Conservation (phyloP, 768 basidiomycete species). For the Trametes cingulata region DNA sequence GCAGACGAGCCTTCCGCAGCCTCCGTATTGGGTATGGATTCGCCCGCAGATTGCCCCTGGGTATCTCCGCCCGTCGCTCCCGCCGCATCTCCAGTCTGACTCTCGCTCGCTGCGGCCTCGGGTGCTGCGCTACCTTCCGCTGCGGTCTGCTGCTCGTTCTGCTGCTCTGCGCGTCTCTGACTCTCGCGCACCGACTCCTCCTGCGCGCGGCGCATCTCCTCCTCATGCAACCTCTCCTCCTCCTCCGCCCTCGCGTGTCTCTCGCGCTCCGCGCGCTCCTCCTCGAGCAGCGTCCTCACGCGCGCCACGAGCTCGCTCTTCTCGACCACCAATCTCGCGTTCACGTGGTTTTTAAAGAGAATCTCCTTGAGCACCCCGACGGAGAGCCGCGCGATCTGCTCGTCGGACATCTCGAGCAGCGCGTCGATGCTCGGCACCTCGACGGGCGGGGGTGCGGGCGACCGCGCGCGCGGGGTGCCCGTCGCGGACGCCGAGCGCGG, state of each 20-base stretch:
- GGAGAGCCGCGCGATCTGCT: slow-evolving; percentile 59
- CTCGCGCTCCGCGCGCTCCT: slow-evolving; percentile 32
- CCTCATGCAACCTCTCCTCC: slow-evolving; percentile 23
- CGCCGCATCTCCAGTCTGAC: background rate
- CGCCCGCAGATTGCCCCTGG: background rate
- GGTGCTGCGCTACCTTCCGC: background rate
- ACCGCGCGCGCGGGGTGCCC: slow-evolving; percentile 1
- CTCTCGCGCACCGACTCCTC: slow-evolving; percentile 14
- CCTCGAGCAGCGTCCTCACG: slow-evolving; percentile 62
- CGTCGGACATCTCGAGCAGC: slow-evolving; percentile 61
- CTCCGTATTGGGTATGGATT: background rate
- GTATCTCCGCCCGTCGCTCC: background rate
- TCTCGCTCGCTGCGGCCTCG: background rate
- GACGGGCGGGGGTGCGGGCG: slow-evolving; percentile 30
- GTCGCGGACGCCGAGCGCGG: slow-evolving; percentile 45
- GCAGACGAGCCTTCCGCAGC: background rate
- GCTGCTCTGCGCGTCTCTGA: background rate
- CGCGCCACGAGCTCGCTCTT: slow-evolving; percentile 82
- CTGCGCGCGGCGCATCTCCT: slow-evolving; percentile 24
- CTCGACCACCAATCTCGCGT: slow-evolving; percentile 71
- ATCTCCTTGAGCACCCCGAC: slow-evolving; percentile 77
- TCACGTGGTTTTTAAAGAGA: slow-evolving; percentile 76
- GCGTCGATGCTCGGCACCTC: slow-evolving; percentile 62
- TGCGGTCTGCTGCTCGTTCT: background rate
- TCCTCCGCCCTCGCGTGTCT: slow-evolving; percentile 31